Evolutionary conservation across 2,329 filamentous ascomycete species (phyloP), one percentile per base, ranked within the genome.

Genomic region (Penicillium brasilianum): DNA sequence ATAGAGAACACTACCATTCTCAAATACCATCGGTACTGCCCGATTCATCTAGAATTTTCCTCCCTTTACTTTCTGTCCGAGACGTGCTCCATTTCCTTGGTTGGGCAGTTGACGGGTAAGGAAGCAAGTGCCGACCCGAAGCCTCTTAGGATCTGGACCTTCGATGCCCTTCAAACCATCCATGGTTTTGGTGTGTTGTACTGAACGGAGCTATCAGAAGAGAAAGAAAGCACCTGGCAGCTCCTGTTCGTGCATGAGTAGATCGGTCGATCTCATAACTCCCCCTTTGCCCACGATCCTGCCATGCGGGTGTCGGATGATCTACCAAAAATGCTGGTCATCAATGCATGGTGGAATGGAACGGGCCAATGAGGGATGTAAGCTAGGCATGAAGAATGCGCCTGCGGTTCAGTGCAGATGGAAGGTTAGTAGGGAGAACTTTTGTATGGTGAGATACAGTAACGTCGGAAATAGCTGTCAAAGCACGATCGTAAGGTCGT

Each of bases 231-330:
- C n/a, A n/a, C n/a, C 20, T 58, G 34, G 50, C 49, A 55, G 49
- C 49, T 62, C 52, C 28, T 22, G 30, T 39, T 49, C 25, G 43
- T 36, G 56, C 57, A 49, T 58, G 37, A 54, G 55, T 28, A 60
- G 59, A 67, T 67, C 59, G 58, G 64, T 61, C 61, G 64, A 68
- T 69, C 65, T 14, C 55, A 56, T 14, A n/a, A n/a, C n/a, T 8
- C 30, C 30, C 50, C 49, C 30, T 25, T 39, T 22, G 34, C 20
- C 28, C 30, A 7, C 50, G 54, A 62, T 60, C 61, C 57, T 57
- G 50, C 58, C 53, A 62, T 66, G 64, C 64, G 65, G 61, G 61
- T 63, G 57, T 61, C 56, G 66, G 67, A 69, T 69, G 67, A 69
- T 69, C 67, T 50, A 44, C 63, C 64, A 36, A 60, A 60, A 67